These are phyloP conservation scores for Lentinula sp. DNA, from an alignment of 768 basidiomycete genomes.

Conservation along the genomic window DNA sequence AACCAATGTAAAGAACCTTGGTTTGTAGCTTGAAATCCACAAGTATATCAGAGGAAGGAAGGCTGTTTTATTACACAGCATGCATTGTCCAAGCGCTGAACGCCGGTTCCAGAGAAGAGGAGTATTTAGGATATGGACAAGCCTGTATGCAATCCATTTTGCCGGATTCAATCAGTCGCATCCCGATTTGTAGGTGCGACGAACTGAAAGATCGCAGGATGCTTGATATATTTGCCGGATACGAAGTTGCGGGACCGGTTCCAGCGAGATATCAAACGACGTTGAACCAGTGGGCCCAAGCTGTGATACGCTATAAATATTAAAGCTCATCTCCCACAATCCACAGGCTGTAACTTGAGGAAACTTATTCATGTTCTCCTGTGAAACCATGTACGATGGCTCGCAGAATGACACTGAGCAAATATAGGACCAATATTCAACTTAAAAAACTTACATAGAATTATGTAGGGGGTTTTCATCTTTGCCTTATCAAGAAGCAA, in stretches of 20 bases:
- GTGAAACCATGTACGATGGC: not conserved
- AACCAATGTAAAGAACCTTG: not conserved
- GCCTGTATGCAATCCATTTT: not conserved
- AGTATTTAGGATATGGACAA: not conserved
- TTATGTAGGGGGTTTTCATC: not conserved
- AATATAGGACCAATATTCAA: not conserved
- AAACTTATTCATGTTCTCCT: not conserved
- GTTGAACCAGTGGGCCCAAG: no score
- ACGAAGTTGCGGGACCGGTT: not conserved
- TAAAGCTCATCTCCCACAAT: no score
- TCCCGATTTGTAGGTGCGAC: not conserved
- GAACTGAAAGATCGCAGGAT: not conserved
- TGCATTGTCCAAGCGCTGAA: no score
- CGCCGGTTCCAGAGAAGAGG: no score
- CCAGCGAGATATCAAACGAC: no score
- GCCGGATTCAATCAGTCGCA: not conserved
- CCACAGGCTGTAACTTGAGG: no score
- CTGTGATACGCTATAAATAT: no score
- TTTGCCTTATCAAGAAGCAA: not conserved
- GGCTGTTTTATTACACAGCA: no score
- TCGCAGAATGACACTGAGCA: not conserved
- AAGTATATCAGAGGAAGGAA: no score
- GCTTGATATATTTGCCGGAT: not conserved
- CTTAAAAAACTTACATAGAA: not conserved
- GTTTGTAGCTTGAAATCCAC: no score